phyloP scores from a whole-genome alignment of 2,329 filamentous ascomycete species.

The Emmonsiellopsis sp. region DNA sequence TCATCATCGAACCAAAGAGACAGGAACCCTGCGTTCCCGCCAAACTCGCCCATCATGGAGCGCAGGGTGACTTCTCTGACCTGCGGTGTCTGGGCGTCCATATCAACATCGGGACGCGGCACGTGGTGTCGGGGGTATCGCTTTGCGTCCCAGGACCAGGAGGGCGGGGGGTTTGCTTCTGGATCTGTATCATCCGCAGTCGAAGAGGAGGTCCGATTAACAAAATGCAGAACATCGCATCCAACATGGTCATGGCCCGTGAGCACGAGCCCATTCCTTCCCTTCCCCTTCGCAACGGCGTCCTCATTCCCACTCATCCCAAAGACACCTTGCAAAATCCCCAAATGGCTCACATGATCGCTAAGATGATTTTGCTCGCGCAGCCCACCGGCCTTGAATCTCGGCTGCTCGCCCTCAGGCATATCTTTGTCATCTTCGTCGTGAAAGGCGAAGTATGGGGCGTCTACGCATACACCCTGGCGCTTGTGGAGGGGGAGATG shows the following conservation, averaged over 20 bases:
- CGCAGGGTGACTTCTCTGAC: slow-evolving; percentile 85
- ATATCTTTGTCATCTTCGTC: slow-evolving; percentile 47
- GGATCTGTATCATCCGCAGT: slow-evolving; percentile 6
- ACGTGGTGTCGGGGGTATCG: slow-evolving; percentile 15
- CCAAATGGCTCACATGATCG: slow-evolving; percentile 54
- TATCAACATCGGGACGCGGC: background rate
- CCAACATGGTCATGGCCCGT: slow-evolving; percentile 95
- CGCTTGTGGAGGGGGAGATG: slow-evolving; percentile 87
- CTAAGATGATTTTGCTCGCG: slow-evolving; percentile 89
- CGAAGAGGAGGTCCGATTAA: slow-evolving; percentile 45
- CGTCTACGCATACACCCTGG: slow-evolving; percentile 71
- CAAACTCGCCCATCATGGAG: slow-evolving; percentile 97
- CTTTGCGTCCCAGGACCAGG: slow-evolving; percentile 28
- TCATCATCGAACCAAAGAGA: slow-evolving; percentile 76
- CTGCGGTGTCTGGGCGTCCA: slow-evolving; percentile 20
- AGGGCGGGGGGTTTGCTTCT: slow-evolving; percentile 7
- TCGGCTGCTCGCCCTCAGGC: slow-evolving; percentile 15
- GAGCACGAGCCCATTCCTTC: slow-evolving; percentile 67
- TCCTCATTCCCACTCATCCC: slow-evolving; percentile 58
- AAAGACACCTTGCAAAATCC: slow-evolving; percentile 75
- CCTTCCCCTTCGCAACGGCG: slow-evolving; percentile 52
- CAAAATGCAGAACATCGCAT: slow-evolving; percentile 79
- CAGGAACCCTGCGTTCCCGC: slow-evolving; percentile 81
- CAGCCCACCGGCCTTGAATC: slow-evolving; percentile 39
- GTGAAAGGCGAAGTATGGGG: slow-evolving; percentile 74